A percentile compares a stretch with the other conserved stretches of the same genome.
phyloP scores from a whole-genome alignment of 331 rosid species.

The Spiraea crenata region DNA sequence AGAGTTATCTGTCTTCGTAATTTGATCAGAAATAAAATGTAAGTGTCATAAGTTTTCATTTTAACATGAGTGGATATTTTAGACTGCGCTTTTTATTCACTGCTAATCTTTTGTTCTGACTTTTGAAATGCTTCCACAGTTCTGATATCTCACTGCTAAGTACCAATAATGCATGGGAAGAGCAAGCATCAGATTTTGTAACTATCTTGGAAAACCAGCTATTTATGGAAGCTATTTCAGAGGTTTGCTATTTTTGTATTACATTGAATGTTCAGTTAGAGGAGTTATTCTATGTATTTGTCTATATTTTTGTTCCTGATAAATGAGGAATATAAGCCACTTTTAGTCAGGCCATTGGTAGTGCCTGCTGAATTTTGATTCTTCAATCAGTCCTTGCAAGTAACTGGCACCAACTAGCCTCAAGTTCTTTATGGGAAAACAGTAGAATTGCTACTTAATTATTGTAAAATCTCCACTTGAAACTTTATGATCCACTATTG shows the following conservation, averaged over 20 bases:
- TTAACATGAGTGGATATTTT: neutral
- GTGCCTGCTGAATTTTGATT: neutral
- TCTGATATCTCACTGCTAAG: neutral
- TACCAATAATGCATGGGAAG: neutral
- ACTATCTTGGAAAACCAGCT: slow-evolving; percentile 25
- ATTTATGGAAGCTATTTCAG: slow-evolving; percentile 35
- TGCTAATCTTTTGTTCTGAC: neutral
- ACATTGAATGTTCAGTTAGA: neutral
- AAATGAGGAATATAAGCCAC: neutral
- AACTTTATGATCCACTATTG: neutral
- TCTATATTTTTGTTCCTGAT: neutral
- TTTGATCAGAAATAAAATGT: slow-evolving; percentile 30
- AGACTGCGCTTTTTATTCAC: neutral
- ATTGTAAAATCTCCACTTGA: neutral
- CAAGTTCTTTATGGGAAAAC: neutral
- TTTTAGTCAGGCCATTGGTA: neutral
- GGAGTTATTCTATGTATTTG: neutral
- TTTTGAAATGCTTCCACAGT: slow-evolving; percentile 24
- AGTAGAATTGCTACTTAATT: neutral
- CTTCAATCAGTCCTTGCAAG: slow-evolving; percentile 14
- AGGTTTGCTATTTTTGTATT: slow-evolving; percentile 34
- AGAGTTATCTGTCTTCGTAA: neutral
- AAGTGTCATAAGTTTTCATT: slow-evolving; percentile 14
- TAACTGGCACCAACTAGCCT: neutral
- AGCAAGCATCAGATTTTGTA: neutral